phyloP scores from a whole-genome alignment of 768 basidiomycete species.

The Suillus occidentalis region DNA sequence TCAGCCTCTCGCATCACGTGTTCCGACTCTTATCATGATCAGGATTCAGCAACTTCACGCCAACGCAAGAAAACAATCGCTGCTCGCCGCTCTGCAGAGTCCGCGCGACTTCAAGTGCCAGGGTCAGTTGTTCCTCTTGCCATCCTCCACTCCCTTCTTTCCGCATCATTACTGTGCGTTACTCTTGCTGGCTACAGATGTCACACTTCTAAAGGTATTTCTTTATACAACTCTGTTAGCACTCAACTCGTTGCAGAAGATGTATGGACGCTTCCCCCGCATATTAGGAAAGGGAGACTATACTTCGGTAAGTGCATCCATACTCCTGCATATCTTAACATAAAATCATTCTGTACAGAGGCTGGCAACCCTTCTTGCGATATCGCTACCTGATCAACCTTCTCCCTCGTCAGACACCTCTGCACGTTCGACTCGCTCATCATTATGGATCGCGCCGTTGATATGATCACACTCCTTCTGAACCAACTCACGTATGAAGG shows the following conservation, averaged over 20 bases:
- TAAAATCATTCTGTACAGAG: slow-evolving; percentile 49
- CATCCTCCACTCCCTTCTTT: background rate
- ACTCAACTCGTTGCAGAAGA: slow-evolving; percentile 74
- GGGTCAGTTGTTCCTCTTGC: slow-evolving; percentile 47
- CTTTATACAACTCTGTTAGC: slow-evolving; percentile 81
- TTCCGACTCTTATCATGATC: too few species aligned
- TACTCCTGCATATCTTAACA: background rate
- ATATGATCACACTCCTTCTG: slow-evolving; percentile 93
- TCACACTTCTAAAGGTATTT: slow-evolving; percentile 83
- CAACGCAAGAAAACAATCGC: too few species aligned
- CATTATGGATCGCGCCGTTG: slow-evolving; percentile 85
- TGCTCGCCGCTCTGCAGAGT: too few species aligned
- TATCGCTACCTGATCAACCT: slow-evolving; percentile 48
- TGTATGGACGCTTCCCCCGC: slow-evolving; percentile 88
- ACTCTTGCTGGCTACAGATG: slow-evolving; percentile 77
- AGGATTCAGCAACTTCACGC: too few species aligned
- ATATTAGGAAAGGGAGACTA: slow-evolving; percentile 92
- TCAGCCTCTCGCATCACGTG: too few species aligned
- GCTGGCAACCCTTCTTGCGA: slow-evolving; percentile 68
- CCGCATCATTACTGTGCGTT: background rate
- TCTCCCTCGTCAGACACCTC: slow-evolving; percentile 41
- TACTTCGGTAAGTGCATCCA: slow-evolving; percentile 55
- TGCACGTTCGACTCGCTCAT: slow-evolving; percentile 78
- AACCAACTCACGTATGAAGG: slow-evolving; percentile 98
- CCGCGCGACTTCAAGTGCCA: slow-evolving; percentile 52